A percentile compares a stretch with the other conserved stretches of the same genome.
These are phyloP conservation scores for Tuber calosporum DNA, from an alignment of 495 filamentous ascomycete species.

Conservation along the genomic window DNA sequence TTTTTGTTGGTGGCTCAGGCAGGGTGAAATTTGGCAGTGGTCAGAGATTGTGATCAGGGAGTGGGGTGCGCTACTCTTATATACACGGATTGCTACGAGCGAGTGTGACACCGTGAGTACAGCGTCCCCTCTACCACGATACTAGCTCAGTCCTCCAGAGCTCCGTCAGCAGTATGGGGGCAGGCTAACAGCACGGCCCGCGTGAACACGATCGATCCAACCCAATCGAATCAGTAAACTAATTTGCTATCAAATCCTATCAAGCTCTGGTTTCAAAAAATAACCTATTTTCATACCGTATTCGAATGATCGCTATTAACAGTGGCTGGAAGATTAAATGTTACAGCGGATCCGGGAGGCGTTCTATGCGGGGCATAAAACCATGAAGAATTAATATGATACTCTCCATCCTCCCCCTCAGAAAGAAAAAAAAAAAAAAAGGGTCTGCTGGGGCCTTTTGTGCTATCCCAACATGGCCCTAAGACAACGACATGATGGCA, in stretches of 20 bases:
- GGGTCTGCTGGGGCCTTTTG: background rate
- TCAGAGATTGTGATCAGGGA: background rate
- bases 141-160: background rate
- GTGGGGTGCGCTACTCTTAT: background rate
- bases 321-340: background rate
- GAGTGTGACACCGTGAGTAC: background rate
- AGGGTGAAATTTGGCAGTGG: background rate
- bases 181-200: background rate
- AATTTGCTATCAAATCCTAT: background rate
- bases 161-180: background rate
- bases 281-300: background rate
- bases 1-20: background rate
- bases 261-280: background rate
- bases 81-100: background rate
- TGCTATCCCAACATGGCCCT: background rate
- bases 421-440: background rate
- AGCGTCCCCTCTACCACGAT: background rate
- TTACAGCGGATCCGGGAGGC: background rate
- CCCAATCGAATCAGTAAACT: background rate
- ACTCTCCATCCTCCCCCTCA: background rate
- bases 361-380: background rate
- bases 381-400: background rate
- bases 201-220: background rate
- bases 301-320: background rate
- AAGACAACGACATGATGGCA: background rate